Evolutionary conservation across 1,284 basidiomycete species (phyloP).

Genomic region (Coniophora puteana): DNA sequence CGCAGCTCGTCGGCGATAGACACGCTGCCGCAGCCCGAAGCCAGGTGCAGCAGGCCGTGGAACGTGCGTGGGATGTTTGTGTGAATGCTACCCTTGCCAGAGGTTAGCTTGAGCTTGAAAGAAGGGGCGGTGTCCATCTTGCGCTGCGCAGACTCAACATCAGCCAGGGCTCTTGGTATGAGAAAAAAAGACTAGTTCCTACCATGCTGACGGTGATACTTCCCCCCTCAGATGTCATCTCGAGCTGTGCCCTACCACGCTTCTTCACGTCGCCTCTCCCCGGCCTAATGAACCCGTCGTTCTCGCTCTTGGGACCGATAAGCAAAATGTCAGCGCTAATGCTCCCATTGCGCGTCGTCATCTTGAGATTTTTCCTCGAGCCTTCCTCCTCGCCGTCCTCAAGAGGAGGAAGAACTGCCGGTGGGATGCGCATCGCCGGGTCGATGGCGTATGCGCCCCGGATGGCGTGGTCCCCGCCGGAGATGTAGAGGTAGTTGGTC

Average conservation of each 20-base stretch:
- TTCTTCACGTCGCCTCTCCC: neutral
- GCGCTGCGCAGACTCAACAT: no score
- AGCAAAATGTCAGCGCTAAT: conserved; percentile 35
- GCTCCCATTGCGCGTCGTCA: conserved; percentile 37
- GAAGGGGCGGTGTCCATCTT: no score
- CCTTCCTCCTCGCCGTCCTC: conserved; percentile 10
- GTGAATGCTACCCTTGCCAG: no score
- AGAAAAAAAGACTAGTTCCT: neutral
- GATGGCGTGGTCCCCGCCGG: conserved; percentile 15
- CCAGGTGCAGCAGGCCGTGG: conserved; percentile 29
- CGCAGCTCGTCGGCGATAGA: conserved; percentile 24
- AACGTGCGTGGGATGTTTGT: conserved; percentile 38
- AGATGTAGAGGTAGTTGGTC: conserved; percentile 10
- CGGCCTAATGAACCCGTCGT: no score
- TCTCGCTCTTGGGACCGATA: conserved; percentile 11
- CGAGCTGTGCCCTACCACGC: conserved; percentile 6
- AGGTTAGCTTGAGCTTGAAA: no score
- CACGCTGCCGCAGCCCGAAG: conserved; percentile 19
- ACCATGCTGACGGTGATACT: conserved; percentile 10
- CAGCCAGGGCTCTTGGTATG: neutral
- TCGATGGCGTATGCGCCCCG: conserved; percentile 27
- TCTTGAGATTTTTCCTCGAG: conserved; percentile 27
- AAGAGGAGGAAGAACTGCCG: conserved; percentile 21
- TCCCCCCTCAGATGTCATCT: conserved; percentile 9
- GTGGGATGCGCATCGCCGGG: conserved; percentile 27